These are phyloP conservation scores for Phoma herbarum DNA, from an alignment of 2,329 filamentous ascomycete species.

Conservation along the genomic window DNA sequence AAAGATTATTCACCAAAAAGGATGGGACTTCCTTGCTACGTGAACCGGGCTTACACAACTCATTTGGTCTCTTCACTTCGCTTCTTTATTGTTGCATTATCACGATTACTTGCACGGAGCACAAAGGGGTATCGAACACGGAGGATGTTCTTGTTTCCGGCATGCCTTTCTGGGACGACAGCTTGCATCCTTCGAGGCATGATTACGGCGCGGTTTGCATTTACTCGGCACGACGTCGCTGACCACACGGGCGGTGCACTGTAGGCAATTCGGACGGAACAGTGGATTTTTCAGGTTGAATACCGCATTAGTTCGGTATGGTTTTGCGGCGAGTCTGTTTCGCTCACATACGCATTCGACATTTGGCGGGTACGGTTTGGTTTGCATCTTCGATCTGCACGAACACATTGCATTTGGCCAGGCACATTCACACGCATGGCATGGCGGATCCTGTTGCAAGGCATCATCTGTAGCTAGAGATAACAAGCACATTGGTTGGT, in stretches of 20 bases:
- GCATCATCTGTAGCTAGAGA: slow-evolving; percentile 19
- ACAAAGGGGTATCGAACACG: slow-evolving; percentile 14
- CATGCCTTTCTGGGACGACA: slow-evolving; percentile 17
- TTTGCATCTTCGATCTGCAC: slow-evolving; percentile 12
- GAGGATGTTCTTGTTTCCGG: slow-evolving; percentile 4
- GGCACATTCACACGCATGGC: slow-evolving; percentile 38
- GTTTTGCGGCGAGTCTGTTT: slow-evolving; percentile 11
- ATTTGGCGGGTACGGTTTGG: slow-evolving; percentile 1
- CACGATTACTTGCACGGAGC: slow-evolving; percentile 13
- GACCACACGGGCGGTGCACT: slow-evolving; percentile 25
- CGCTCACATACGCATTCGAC: slow-evolving; percentile 22
- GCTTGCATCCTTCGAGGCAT: slow-evolving; percentile 15
- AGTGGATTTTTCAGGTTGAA: slow-evolving; percentile 17
- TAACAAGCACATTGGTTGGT: slow-evolving; percentile 15
- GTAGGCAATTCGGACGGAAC: slow-evolving; percentile 13
- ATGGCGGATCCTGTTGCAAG: slow-evolving; percentile 28
- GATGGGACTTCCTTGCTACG: slow-evolving; percentile 69
- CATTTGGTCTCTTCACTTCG: slow-evolving; percentile 11
- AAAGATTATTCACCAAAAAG: slow-evolving; percentile 64
- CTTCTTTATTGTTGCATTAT: slow-evolving; percentile 21
- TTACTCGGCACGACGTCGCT: slow-evolving; percentile 25
- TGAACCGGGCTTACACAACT: slow-evolving; percentile 38
- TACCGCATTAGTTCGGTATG: slow-evolving; percentile 22
- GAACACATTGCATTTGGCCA: slow-evolving; percentile 28
- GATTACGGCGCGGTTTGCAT: slow-evolving; percentile 26